Evolutionary conservation across 495 filamentous ascomycete genomes (phyloP), one percentile per base, ranked within the genome.

Genomic region (Xylaria scruposa): DNA sequence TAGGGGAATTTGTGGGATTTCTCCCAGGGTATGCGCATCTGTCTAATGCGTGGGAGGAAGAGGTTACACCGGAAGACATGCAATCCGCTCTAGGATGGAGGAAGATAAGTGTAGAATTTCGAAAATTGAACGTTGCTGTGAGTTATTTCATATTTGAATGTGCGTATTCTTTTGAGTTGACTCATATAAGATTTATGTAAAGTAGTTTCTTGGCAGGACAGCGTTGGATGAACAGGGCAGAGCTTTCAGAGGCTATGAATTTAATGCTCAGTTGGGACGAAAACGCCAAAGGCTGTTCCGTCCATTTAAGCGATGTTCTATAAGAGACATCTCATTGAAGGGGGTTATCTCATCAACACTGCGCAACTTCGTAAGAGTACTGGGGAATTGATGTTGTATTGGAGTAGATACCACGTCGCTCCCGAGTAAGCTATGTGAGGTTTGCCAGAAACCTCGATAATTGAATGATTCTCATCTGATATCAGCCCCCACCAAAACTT

Each of bases 1-100:
- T 8, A 38, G 4, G 5, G 51, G 51, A 56, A 31, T 56, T 56
- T 4, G 51, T 31, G 12, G 51, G 51, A 29, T 6, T 3, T 9
- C 4, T 53, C 9, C 49, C 21, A 8, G 0, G 1, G 12, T 74
- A 74, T 54, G 73, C 70, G 15, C 72, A 5, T 74, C 73, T 3
- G 64, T 72, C 73, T 3, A 64, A 74, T 54, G 73, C 70, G 0
- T 75, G 70, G 73, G 73, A 51, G 0, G 38, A 46, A 12, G 21
- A 75, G 9, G 44, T 75, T 12, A 59, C 42, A 13, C 72, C 67
- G 49, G 12, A 63, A 36, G 47, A 76, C 10, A 46, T 72, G 36
- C 17, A 54, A n/a, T n/a, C 49, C 9, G 2, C 19, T 3, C 7
- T 33, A 17, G 46, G 40, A 33, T 19, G n/a, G 53, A 4, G 7